Base-by-base conservation (phyloP, 305 asterid species). In the Fraxinus dipetala region DNA sequence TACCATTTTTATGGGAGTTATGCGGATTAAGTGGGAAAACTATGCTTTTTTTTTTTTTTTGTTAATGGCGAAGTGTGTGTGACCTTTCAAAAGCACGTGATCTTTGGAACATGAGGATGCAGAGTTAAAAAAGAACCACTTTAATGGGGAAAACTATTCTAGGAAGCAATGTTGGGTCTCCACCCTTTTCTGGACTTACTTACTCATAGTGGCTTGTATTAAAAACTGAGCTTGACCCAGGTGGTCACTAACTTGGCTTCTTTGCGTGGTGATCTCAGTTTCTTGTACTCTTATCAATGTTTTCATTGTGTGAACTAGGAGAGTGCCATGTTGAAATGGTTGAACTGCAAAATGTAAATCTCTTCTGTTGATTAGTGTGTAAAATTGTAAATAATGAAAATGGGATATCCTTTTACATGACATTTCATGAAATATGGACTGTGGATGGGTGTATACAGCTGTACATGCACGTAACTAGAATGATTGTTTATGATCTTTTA, bases 401-500 rank as follows among this genome's bases (percentile, higher is more conserved):
- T 51, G 63, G 70, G 34, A 8, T 83, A 75, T 72, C 72, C 72
- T 85, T 80, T 36, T 75, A 48, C 73, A 11, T 75, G 85, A 16
- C 26, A n/a, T 24, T n/a, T 80, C 35, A 81, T 79, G 59, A 78
- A 73, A 75, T 65, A 16, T 31, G 75, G 75, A 70, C 75, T 31
- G 26, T 7, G 40, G 22, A 70, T 70, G 43, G 75, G 43, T 70
- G 20, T 14, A 11, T 31, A 31, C 75, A 13, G 26, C 24, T 6
- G 26, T n/a, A 16, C 75, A 34, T 78, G 69, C 24, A 6, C 24
- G 35, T 14, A n/a, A 54, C 10, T 54, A 61, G 72, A 34, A 22
- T 78, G 81, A 59, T n/a, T 11, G 61, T 84, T 70, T 61, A 34
- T 75, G 75, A 80, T 45, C 35, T 82, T 75, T 76, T 79, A 54